phyloP scores from a whole-genome alignment of 495 filamentous ascomycete species.

The Penicillium diatomitis region DNA sequence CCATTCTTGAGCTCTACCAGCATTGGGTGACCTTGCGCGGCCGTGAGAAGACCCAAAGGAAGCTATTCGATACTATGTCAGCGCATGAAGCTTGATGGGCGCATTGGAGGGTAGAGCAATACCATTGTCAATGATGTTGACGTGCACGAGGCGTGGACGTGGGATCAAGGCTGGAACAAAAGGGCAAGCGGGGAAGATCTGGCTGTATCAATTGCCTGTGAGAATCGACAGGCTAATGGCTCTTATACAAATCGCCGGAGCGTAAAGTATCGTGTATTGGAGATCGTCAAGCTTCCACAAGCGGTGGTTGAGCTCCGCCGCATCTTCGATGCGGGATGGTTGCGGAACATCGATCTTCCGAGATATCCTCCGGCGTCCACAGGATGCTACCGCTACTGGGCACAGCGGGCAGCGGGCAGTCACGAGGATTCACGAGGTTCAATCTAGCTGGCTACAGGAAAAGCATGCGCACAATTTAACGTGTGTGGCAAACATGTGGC shows the following conservation, averaged over 20 bases:
- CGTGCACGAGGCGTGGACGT: constrained; percentile 8
- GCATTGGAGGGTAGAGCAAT: not conserved
- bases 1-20: constrained; percentile 98
- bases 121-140: constrained; percentile 19
- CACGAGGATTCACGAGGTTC: not conserved
- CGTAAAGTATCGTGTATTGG: no score
- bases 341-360: constrained; percentile 26
- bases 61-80: constrained; percentile 43
- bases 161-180: constrained; percentile 2
- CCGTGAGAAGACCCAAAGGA: constrained; percentile 84
- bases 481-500: no score
- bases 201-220: no score
- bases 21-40: constrained; percentile 97
- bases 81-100: not conserved
- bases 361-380: not conserved
- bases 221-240: no score
- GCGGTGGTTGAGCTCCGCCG: constrained; percentile 18
- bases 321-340: constrained; percentile 22
- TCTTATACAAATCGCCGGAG: no score
- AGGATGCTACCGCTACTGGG: no score
- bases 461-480: no score
- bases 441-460: no score
- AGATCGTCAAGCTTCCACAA: no score
- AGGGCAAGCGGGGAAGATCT: no score
- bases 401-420: no score